Percentiles rank a stretch among this genome's conserved stretches.
These are phyloP conservation scores for Rubus parviflorus DNA, from an alignment of 306 rosid species.

Conservation along the genomic window DNA sequence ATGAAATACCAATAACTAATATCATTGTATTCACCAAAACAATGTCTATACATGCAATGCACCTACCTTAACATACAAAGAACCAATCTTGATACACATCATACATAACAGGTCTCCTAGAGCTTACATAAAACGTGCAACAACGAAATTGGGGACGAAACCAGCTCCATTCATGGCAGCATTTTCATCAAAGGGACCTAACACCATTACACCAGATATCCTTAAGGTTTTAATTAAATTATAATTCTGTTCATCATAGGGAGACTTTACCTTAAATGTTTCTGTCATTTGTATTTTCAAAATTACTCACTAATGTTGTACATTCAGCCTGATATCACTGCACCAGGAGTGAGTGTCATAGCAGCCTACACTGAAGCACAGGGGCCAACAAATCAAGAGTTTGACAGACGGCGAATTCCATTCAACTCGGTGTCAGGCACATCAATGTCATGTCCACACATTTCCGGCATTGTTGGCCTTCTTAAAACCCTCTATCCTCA, in stretches of 20 bases:
- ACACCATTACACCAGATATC: conserved; percentile 61
- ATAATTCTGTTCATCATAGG: not conserved
- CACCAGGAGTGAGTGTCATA: conserved; percentile 87
- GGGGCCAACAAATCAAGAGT: conserved; percentile 74
- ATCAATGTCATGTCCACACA: conserved; percentile 97
- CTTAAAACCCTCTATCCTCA: conserved; percentile 67
- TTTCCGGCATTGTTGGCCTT: conserved; percentile 75
- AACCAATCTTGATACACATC: not conserved
- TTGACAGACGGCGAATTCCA: conserved; percentile 56
- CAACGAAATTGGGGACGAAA: conserved; percentile 51
- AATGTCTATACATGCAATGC: not conserved
- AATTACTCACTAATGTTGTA: conserved; percentile 11
- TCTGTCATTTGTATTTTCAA: not conserved
- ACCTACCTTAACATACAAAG: not conserved
- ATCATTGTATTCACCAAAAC: conserved; percentile 3
- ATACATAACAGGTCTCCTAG: conserved; percentile 46
- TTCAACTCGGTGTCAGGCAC: conserved; percentile 82
- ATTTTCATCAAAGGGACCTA: conserved; percentile 93
- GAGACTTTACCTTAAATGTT: not conserved
- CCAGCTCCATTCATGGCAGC: conserved; percentile 98
- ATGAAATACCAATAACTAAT: conserved; percentile 2
- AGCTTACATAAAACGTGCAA: conserved; percentile 65
- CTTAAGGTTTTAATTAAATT: conserved; percentile 56
- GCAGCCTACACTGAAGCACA: conserved; percentile 78
- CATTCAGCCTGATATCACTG: conserved; percentile 89